A percentile compares a stretch with the other conserved stretches of the same genome.
Conservation (phyloP, 768 basidiomycete species). For the Phallus indusiatus region DNA sequence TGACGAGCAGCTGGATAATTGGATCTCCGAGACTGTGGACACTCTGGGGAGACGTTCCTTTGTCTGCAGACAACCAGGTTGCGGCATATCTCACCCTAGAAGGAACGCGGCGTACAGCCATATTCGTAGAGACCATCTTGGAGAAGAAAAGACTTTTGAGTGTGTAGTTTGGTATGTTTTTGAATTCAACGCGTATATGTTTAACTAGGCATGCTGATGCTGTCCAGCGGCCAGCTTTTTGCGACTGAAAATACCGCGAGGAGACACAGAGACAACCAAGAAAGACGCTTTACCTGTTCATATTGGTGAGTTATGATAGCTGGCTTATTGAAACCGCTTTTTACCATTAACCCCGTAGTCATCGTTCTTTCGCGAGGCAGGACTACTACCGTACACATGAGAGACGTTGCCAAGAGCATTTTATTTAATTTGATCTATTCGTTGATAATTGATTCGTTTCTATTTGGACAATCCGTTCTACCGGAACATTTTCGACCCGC, state of each 20-base stretch:
- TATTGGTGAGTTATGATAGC: not conserved
- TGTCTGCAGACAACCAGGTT: not conserved
- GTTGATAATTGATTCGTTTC: too few relatives aligned
- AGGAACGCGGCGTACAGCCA: not conserved
- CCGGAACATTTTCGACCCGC: too few relatives aligned
- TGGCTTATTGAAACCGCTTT: not conserved
- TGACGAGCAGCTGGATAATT: not conserved
- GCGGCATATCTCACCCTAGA: not conserved
- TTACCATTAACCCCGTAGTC: not conserved
- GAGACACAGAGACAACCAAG: not conserved
- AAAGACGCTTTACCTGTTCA: not conserved
- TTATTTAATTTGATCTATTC: not conserved
- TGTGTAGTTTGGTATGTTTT: constrained; percentile 2
- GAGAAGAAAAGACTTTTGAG: not conserved
- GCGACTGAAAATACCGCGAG: not conserved
- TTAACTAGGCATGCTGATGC: too few relatives aligned
- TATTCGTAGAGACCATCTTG: not conserved
- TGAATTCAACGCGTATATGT: not conserved
- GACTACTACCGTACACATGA: not conserved
- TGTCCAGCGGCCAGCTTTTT: not conserved
- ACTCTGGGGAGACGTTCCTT: not conserved
- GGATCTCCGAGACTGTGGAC: not conserved
- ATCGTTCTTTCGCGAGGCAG: not conserved
- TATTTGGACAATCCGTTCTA: too few relatives aligned
- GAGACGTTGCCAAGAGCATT: not conserved